Evolutionary conservation across 805 yeast species (phyloP).

Genomic region (Candida boidinii): DNA sequence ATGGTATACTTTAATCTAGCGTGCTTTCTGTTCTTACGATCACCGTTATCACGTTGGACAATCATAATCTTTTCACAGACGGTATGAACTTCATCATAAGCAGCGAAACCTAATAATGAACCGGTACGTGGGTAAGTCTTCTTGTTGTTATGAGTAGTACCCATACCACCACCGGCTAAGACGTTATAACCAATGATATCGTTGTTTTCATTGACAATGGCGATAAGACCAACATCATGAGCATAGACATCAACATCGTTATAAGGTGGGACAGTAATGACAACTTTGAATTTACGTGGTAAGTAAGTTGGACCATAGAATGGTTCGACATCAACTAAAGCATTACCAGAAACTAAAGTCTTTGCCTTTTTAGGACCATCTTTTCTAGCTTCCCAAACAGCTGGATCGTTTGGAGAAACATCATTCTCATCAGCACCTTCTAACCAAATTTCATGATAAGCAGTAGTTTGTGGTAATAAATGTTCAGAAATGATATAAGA

Average conservation of each 20-base stretch:
- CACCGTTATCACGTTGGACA: slow-evolving; percentile 92
- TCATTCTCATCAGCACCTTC: slow-evolving; percentile 76
- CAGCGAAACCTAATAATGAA: slow-evolving; percentile 70
- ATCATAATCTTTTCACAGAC: slow-evolving; percentile 90
- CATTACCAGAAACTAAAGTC: slow-evolving; percentile 78
- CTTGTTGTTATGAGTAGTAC: slow-evolving; percentile 92
- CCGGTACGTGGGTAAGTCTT: slow-evolving; percentile 97
- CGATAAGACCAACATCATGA: slow-evolving; percentile 87
- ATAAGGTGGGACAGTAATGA: slow-evolving; percentile 90
- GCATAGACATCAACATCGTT: slow-evolving; percentile 97
- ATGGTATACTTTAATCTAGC: slow-evolving; percentile 96
- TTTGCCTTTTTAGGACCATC: slow-evolving; percentile 77
- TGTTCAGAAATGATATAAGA: slow-evolving; percentile 69
- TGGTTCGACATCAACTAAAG: slow-evolving; percentile 80
- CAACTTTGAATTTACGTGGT: slow-evolving; percentile 94
- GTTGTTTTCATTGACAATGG: slow-evolving; percentile 63
- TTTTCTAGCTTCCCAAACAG: slow-evolving; percentile 54
- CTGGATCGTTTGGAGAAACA: slow-evolving; percentile 50
- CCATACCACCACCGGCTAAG: slow-evolving; percentile 98
- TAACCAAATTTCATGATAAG: slow-evolving; percentile 95
- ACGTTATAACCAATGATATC: slow-evolving; percentile 76
- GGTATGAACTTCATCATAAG: slow-evolving; percentile 56
- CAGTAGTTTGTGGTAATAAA: slow-evolving; percentile 84
- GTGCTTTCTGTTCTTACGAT: slow-evolving; percentile 92
- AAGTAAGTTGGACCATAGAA: slow-evolving; percentile 77